Percentiles rank a stretch among this genome's conserved stretches.
These are phyloP conservation scores for Trichophyton rubrum DNA, from an alignment of 2,329 filamentous ascomycete genomes.

Conservation along the genomic window DNA sequence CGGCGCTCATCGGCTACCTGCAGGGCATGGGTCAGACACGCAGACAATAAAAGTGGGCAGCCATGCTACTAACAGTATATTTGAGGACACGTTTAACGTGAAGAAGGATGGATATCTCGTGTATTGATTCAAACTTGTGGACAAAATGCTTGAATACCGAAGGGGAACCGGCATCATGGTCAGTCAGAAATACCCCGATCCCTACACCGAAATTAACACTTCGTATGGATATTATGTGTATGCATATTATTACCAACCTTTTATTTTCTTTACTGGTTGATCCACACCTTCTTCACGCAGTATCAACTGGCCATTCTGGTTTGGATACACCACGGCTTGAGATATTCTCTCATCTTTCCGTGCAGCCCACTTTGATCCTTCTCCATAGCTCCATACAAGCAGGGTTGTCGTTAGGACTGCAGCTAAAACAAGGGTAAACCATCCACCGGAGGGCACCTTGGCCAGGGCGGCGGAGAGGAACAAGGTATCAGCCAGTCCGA, in stretches of 20 bases:
- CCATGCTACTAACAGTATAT: slow-evolving; percentile 9
- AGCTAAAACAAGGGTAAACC: slow-evolving; percentile 61
- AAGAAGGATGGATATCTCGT: slow-evolving; percentile 61
- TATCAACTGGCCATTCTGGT: slow-evolving; percentile 10
- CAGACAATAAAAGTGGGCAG: neutral
- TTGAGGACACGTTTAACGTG: slow-evolving; percentile 39
- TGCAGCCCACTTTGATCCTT: slow-evolving; percentile 62
- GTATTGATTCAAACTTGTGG: slow-evolving; percentile 54
- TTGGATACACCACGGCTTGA: slow-evolving; percentile 18
- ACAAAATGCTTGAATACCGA: slow-evolving; percentile 61
- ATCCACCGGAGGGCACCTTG: slow-evolving; percentile 64
- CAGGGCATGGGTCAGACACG: slow-evolving; percentile 38
- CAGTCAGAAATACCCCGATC: slow-evolving; percentile 67
- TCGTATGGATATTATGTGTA: slow-evolving; percentile 35
- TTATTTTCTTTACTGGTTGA: slow-evolving; percentile 12
- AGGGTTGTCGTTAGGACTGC: slow-evolving; percentile 52
- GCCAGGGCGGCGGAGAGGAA: slow-evolving; percentile 58
- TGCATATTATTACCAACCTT: slow-evolving; percentile 15
- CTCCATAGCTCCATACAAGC: slow-evolving; percentile 65
- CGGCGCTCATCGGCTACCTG: slow-evolving; percentile 43
- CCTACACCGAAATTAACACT: slow-evolving; percentile 31
- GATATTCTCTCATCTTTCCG: slow-evolving; percentile 50
- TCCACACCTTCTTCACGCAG: slow-evolving; percentile 11
- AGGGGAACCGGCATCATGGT: slow-evolving; percentile 53
- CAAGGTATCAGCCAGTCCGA: slow-evolving; percentile 54